Conservation (phyloP, 371 early-diverging fungal genomes). For the Circinella umbellata region DNA sequence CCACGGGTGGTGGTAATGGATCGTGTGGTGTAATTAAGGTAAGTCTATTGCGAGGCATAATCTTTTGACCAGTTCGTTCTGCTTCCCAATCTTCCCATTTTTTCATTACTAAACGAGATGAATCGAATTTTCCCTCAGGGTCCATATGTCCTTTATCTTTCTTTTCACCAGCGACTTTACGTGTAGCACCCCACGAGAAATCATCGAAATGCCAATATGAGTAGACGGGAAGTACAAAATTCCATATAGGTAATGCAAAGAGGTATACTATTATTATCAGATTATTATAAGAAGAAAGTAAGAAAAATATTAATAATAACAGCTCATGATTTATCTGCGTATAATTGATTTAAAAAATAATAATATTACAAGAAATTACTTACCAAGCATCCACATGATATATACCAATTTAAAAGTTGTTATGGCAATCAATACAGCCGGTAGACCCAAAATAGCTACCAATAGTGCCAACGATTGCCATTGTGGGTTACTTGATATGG, state of each 20-base stretch:
- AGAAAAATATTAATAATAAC: neutral
- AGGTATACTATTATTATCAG: constrained; percentile 48
- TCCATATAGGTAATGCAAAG: constrained; percentile 92
- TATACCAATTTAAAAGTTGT: constrained; percentile 85
- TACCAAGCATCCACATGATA: constrained; percentile 75
- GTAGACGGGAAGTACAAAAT: constrained; percentile 90
- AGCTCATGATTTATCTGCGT: no score
- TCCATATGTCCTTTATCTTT: constrained; percentile 63
- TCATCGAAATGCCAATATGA: constrained; percentile 98
- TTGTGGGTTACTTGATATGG: constrained; percentile 53
- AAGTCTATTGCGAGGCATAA: constrained; percentile 4
- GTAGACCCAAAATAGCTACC: constrained; percentile 75
- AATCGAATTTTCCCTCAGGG: constrained; percentile 69
- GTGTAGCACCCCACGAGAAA: constrained; percentile 92
- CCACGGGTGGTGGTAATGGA: constrained; percentile 2
- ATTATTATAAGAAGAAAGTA: neutral
- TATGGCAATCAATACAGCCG: constrained; percentile 85
- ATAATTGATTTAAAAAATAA: neutral
- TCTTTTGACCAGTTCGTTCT: constrained; percentile 51
- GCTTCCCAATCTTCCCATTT: constrained; percentile 77
- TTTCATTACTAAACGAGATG: constrained; percentile 62
- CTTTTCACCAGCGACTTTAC: constrained; percentile 75
- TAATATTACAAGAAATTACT: constrained; percentile 12
- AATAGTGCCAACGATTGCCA: constrained; percentile 73
- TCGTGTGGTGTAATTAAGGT: constrained; percentile 3